These are phyloP conservation scores for Amaranthus palmeri DNA, from an alignment of 148 eudicot genomes.

Conservation along the genomic window DNA sequence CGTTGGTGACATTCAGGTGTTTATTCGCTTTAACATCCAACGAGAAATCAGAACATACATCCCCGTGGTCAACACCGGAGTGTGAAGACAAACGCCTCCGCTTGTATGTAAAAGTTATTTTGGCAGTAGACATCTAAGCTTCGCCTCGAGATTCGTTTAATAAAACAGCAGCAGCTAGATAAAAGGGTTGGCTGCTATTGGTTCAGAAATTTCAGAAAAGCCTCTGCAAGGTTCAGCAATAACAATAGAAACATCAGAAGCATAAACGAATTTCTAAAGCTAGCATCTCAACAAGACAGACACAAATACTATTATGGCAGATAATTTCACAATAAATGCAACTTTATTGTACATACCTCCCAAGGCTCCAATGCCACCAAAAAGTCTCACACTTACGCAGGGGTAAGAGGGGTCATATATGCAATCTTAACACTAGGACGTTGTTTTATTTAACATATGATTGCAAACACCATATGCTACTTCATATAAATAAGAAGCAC, in stretches of 20 bases:
- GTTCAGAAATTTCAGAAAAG: not conserved
- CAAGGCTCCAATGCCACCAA: not conserved
- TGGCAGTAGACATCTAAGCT: conserved; percentile 36
- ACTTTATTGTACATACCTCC: not conserved
- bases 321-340: not conserved
- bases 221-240: conserved; percentile 13
- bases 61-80: conserved; percentile 23
- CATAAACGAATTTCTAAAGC: not conserved
- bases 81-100: conserved; percentile 49
- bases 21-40: conserved; percentile 24
- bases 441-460: no score
- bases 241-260: conserved; percentile 18
- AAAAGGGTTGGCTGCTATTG: not conserved
- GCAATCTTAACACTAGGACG: no score
- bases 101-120: conserved; percentile 56
- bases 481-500: no score
- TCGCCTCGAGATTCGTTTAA: conserved; percentile 6
- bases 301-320: not conserved
- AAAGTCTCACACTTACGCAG: not conserved
- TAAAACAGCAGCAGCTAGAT: conserved; percentile 9
- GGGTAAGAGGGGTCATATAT: not conserved
- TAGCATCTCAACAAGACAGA: not conserved
- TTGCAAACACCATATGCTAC: no score
- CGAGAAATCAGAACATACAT: conserved; percentile 30
- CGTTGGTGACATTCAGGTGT: conserved; percentile 19